A percentile compares a stretch with the other conserved stretches of the same genome.
Conservation (phyloP, 2,329 filamentous ascomycete genomes). For the Ophiocordyceps camponoti-leonardi region DNA sequence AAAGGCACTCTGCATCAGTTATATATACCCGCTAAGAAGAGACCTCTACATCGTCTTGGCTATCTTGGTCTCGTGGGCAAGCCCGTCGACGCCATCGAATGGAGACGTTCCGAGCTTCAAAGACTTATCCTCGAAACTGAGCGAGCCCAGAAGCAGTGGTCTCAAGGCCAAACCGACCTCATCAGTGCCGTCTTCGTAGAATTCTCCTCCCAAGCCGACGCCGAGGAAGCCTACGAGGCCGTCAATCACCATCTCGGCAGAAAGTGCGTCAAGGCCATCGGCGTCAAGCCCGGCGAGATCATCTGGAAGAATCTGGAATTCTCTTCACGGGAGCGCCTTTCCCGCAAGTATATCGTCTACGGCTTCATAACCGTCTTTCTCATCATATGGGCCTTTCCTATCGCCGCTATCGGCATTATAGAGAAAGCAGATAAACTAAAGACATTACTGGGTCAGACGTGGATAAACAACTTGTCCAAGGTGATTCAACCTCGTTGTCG, state of each 20-base stretch:
- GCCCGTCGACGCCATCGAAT: conserved; percentile 73
- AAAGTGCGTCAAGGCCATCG: conserved; percentile 70
- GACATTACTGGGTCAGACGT: conserved; percentile 50
- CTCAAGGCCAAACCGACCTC: conserved; percentile 43
- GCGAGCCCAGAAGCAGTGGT: conserved; percentile 44
- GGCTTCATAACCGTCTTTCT: conserved; percentile 55
- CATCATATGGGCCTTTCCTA: conserved; percentile 66
- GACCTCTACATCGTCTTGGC: conserved; percentile 52
- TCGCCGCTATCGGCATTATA: conserved; percentile 67
- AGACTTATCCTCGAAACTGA: conserved; percentile 48
- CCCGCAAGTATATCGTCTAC: conserved; percentile 47
- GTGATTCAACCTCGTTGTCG: conserved; percentile 5
- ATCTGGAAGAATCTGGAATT: conserved; percentile 66
- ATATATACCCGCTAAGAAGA: conserved; percentile 49
- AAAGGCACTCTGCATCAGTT: too few relatives aligned
- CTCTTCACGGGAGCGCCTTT: conserved; percentile 56
- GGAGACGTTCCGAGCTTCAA: conserved; percentile 43
- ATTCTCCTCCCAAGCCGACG: conserved; percentile 65
- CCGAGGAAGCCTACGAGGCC: conserved; percentile 71
- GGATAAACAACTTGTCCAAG: conserved; percentile 53
- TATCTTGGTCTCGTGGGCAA: conserved; percentile 45
- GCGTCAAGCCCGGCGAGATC: conserved; percentile 62
- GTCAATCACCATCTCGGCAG: conserved; percentile 66
- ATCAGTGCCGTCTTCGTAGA: conserved; percentile 80
- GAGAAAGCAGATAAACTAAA: conserved; percentile 67